phyloP scores from a whole-genome alignment of 257 asterid genomes.

The Nicotiana obtusifolia region DNA sequence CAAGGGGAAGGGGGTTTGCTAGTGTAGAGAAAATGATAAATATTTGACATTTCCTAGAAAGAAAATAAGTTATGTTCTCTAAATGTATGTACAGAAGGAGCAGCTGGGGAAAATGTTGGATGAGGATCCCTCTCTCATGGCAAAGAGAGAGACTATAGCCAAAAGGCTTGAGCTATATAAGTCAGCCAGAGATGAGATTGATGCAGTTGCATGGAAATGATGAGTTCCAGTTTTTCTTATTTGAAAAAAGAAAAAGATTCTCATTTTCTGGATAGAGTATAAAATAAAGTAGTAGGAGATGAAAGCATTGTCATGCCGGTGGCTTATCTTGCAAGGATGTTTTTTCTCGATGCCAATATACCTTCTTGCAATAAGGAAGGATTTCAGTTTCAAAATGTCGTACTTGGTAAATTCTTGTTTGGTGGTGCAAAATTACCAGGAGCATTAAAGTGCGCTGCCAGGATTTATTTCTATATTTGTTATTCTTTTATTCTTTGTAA shows the following conservation, averaged over 20 bases:
- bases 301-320: not conserved
- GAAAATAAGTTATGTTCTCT: not conserved
- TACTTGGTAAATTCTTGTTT: not conserved
- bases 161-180: slow-evolving; percentile 88
- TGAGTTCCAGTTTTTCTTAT: not conserved
- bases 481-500: not conserved
- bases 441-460: not conserved
- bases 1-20: not conserved
- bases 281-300: not conserved
- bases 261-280: not conserved
- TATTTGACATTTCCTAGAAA: not conserved
- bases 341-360: not conserved
- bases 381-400: not conserved
- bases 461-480: not conserved
- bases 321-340: not conserved
- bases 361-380: not conserved
- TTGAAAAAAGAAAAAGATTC: not conserved
- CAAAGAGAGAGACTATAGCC: slow-evolving; percentile 71
- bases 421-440: not conserved
- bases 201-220: slow-evolving; percentile 95
- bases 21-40: not conserved
- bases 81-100: slow-evolving; percentile 57
- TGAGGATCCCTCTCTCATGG: slow-evolving; percentile 94
- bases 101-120: slow-evolving; percentile 90
- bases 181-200: slow-evolving; percentile 95